phyloP scores from a whole-genome alignment of 208 protist genomes.

The Trypanosoma vivax region DNA sequence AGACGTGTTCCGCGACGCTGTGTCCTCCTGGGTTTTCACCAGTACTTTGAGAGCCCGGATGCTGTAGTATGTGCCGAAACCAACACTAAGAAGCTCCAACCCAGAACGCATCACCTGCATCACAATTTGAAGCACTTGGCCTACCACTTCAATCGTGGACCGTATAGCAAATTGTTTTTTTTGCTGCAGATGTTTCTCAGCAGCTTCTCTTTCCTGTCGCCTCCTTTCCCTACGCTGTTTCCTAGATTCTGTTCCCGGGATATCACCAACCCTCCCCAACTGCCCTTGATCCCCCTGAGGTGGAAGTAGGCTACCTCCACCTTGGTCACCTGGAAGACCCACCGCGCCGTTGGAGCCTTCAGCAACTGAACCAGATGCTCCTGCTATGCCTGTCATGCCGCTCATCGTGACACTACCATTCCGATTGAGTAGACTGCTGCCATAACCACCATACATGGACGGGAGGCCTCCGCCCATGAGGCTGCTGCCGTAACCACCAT shows the following conservation, averaged over 20 bases:
- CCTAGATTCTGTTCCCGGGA: conserved; percentile 41
- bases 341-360: neutral
- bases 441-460: conserved; percentile 33
- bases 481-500: conserved; percentile 9
- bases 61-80: conserved; percentile 85
- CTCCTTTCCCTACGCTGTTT: conserved; percentile 48
- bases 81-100: conserved; percentile 74
- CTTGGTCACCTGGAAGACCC: conserved; percentile 1
- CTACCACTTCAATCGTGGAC: conserved; percentile 65
- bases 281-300: conserved; percentile 6
- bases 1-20: neutral
- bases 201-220: conserved; percentile 52
- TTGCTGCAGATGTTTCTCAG: conserved; percentile 59
- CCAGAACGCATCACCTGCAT: conserved; percentile 71
- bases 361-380: neutral
- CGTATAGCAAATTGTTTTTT: conserved; percentile 61
- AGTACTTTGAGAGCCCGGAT: conserved; percentile 71
- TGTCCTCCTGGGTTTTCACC: conserved; percentile 30
- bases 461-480: conserved; percentile 29
- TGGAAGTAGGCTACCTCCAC: conserved; percentile 9
- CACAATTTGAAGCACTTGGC: conserved; percentile 70
- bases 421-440: conserved; percentile 22
- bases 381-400: conserved; percentile 6
- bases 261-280: neutral
- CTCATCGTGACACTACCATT: conserved; percentile 6